Percentiles rank a stretch among this genome's conserved stretches.
Evolutionary conservation across 2,329 filamentous ascomycete species (phyloP).

Genomic region (Colletotrichum cordylinicola): DNA sequence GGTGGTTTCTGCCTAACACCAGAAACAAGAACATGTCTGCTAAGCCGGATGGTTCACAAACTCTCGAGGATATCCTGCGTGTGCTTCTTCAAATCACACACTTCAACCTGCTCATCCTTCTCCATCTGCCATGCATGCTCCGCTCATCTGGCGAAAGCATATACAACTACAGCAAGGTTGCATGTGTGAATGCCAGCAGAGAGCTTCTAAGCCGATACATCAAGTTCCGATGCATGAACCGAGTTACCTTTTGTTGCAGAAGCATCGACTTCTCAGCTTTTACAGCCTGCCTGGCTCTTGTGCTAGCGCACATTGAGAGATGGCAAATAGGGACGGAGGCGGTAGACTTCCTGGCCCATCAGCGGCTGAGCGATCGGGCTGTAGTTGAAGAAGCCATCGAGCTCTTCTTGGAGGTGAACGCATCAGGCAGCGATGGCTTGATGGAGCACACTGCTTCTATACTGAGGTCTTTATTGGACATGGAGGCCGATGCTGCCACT

Average conservation of each 20-base stretch:
- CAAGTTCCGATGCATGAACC: constrained; percentile 33
- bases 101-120: constrained; percentile 35
- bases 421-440: constrained; percentile 31
- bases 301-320: constrained; percentile 39
- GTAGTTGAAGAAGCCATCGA: constrained; percentile 40
- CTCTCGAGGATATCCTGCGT: constrained; percentile 28
- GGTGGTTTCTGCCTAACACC: constrained; percentile 29
- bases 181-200: constrained; percentile 39
- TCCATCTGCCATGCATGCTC: constrained; percentile 39
- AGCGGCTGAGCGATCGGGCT: constrained; percentile 41
- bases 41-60: not conserved
- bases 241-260: constrained; percentile 31
- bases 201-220: constrained; percentile 42
- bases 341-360: constrained; percentile 40
- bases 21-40: not conserved
- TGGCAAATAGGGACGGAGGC: not conserved
- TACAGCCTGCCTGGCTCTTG: constrained; percentile 39
- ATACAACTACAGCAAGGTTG: constrained; percentile 34
- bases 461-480: constrained; percentile 27
- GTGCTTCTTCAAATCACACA: constrained; percentile 34
- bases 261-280: constrained; percentile 41
- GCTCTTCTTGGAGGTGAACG: constrained; percentile 35
- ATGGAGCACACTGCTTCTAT: constrained; percentile 31
- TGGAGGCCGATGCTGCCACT: not conserved
- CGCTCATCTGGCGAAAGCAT: not conserved